Evolutionary conservation across 1,284 basidiomycete species (phyloP), one percentile per base, ranked within the genome.

Genomic region (Pisolithus thermaeus): DNA sequence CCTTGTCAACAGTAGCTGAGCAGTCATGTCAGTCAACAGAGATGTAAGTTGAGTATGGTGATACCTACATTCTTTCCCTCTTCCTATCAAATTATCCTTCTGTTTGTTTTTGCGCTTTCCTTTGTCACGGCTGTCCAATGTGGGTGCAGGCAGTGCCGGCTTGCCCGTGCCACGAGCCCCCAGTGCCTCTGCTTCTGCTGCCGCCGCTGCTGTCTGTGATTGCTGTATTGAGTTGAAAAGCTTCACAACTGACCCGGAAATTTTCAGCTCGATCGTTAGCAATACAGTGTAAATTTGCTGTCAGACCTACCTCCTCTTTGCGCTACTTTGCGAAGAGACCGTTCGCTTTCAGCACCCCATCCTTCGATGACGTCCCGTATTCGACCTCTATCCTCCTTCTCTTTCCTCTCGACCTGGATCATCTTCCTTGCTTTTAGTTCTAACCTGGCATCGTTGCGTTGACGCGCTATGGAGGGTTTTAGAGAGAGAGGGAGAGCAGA

Each of bases 171-270:
- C 89, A 59, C 84, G 74, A 20, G 72, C 65, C 14, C 76, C 70
- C 66, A 85, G 88, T 47, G 74, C 62, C 52, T 81, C 76, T 61
- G 83, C 80, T 23, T 73, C 75, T 18, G 74, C 75, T 7, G 66
- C 74, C 16, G 73, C 65, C 1, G 78, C 72, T 6, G 76, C 76
- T 7, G 74, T 68, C 60, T 91, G 88, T 9, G 87, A 81, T 59
- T 89, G 85, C 58, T 90, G 89, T 48, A 91, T 87, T 2, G 78
- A 81, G 61, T 91, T 91, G 71, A 91, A 91, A 12, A 91, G 71
- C 60, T 87, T 83, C 11, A 91, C 87, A 42, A 91, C 88, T 91
- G 37, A 11, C 7, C 20, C 22, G 49, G 16, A 51, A 6, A 54
- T 4, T 14, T 42, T 23, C 7, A 9, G 28, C 28, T 42, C 22